Evolutionary conservation across 495 filamentous ascomycete genomes (phyloP), one percentile per base, ranked within the genome.

Genomic region (Cryomyces antarcticus): DNA sequence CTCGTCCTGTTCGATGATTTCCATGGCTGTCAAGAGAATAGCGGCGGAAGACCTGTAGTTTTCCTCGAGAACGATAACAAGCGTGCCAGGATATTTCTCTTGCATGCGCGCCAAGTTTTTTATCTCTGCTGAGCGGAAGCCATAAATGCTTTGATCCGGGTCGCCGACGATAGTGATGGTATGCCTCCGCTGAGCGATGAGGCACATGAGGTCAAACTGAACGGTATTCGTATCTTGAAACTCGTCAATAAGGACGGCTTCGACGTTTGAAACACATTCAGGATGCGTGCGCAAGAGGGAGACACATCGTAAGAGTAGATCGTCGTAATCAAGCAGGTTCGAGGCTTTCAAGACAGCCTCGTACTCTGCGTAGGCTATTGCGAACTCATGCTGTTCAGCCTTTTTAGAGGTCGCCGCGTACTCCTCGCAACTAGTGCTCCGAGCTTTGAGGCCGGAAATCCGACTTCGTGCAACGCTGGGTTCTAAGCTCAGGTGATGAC

Each of bases 61-160:
- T 44, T 94, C 77, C 52, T 94, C 84, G n/a, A 99, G 66, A 12
- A 84, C 74, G 13, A 95, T 77, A 13, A 87, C 72, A 0, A 81
- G 68, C 0, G 84, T 88, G 37, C 82, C 75, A 0, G 72, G 72
- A 53, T 85, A 95, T 36, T 77, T 72, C 34, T 62, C 62, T 45
- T 81, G 71, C 73, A 99, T 78, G 2, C 78, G 69, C 46, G 71
- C 70, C 33, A 96, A 66, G 56, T 99, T 99, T 56, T 79, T 73
- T 49, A 92, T 87, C 59, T 99, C 89, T 17, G 92, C 92, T 4
- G 84, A 88, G n/a, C 92, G 78, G 66, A 93, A 99, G 5, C 88
- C 82, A 54, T 99, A 99, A 41, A 99, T 99, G 50, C 87, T 94
- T 54, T 99, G 92, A 56, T 99, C 89, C 6, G 92, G 92, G 55